Base-by-base conservation (phyloP, 2,329 filamentous ascomycete species). In the Malbranchea zuffiana region DNA sequence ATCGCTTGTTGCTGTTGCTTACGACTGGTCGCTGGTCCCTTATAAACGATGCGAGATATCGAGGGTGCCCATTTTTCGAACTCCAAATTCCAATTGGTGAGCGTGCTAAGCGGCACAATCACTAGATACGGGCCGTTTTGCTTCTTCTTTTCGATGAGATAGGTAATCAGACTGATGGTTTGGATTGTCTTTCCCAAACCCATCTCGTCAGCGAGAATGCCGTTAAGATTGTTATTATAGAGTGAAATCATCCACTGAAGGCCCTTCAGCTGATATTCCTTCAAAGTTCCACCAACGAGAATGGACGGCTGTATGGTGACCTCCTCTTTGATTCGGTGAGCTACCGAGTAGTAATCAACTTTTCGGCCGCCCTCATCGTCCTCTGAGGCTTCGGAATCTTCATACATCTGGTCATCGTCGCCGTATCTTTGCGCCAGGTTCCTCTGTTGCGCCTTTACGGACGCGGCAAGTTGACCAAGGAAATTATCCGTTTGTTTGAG, bases 211-310 rank as follows among this genome's bases (percentile, higher is more conserved):
- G 90, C 90, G 51, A 98, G 69, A 48, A 98, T 96, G 73, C 90
- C 90, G 60, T 98, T 98, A 47, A 98, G 75, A 63, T 95, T 98
- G 70, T 98, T 98, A 78, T 98, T 98, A 74, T 96, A 98, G 10
- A 98, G 72, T 10, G 90, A 98, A 43, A 98, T 80, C 90, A 98
- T 98, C 90, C 90, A 98, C 61, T 98, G 88, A 32, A 98, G 68
- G 72, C 90, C 90, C 76, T 95, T 96, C 63, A 98, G 50, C 65
- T 98, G 90, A 62, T 98, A 98, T 59, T 98, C 90, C 62, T 98
- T 98, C 48, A 98, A 70, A 7, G 70, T 82, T 55, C 90, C 90
- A 56, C 90, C 90, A 45, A 96, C 85, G 43, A 98, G 72, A 28
- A 93, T 93, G 36, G 64, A 62, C 5, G 90, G 84, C 55, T 98